These are phyloP conservation scores for Metarhizium guizhouense DNA, from an alignment of 2,329 filamentous ascomycete species.

Conservation along the genomic window DNA sequence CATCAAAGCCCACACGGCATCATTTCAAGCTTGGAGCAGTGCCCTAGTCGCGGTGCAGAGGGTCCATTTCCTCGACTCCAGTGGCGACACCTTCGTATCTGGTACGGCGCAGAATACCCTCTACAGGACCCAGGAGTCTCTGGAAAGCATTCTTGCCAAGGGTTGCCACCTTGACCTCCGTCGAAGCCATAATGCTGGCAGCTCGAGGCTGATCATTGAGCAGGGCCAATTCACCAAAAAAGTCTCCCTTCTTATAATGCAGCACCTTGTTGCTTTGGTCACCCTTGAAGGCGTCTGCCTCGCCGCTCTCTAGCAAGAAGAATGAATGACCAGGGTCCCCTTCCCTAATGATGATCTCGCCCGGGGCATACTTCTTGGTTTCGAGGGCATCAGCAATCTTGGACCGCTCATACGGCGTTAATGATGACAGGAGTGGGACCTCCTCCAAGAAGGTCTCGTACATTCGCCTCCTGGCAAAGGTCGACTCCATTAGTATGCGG, in stretches of 20 bases:
- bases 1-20: background rate
- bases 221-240: constrained; percentile 91
- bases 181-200: constrained; percentile 74
- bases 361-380: constrained; percentile 73
- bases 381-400: constrained; percentile 97
- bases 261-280: constrained; percentile 63
- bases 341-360: constrained; percentile 79
- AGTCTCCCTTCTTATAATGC: constrained; percentile 83
- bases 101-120: constrained; percentile 85
- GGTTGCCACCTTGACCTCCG: constrained; percentile 86
- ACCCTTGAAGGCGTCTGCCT: constrained; percentile 80
- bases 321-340: constrained; percentile 89
- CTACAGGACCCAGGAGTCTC: constrained; percentile 81
- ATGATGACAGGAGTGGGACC: constrained; percentile 71
- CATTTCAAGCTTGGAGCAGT: background rate
- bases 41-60: constrained; percentile 37
- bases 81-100: constrained; percentile 51
- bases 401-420: constrained; percentile 87
- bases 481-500: constrained; percentile 95
- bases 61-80: constrained; percentile 59
- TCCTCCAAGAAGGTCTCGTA: constrained; percentile 96
- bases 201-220: constrained; percentile 90
- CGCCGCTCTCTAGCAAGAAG: constrained; percentile 80
- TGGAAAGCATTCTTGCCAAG: constrained; percentile 94
- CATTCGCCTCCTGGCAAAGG: constrained; percentile 90